Evolutionary conservation across 208 protist species (phyloP), one percentile per base, ranked within the genome.

Genomic region (Porcisia deanei): DNA sequence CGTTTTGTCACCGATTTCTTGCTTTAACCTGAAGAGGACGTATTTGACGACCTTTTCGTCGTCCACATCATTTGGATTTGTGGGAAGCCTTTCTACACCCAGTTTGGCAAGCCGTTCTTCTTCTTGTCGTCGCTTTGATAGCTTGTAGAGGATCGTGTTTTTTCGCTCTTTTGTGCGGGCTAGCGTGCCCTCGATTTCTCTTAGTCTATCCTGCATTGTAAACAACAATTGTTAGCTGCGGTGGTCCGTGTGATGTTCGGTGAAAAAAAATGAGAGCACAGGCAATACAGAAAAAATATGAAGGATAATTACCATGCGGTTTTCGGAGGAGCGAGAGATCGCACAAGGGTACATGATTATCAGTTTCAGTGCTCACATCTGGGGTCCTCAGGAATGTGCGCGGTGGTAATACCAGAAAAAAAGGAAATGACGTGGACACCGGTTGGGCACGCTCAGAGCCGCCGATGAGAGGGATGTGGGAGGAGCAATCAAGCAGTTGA

Each of bases 131-230:
- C 80, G 80, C 75, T 93, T 91, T 14, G 82, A 71, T 57, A 91
- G 69, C 64, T 92, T 91, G 87, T 94, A 96, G 18, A 96, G 75
- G 64, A 96, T 88, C 6, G 92, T 96, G 52, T 90, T 92, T 73
- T 94, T 91, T 9, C 92, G 60, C 69, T 96, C 88, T 47, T 86
- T 92, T 54, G 87, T 91, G 8, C 92, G 83, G 54, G 92, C 90
- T 59, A 96, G 86, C 34, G 88, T 96, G 57, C 92, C 92, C 83
- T 94, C 90, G 30, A 96, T 96, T 80, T 96, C 90, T 4, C 85
- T 68, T n/a, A 94, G 71, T 34, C 87, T 77, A 63, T 96, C 90
- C 73, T 96, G 83, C 92, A 96, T 96, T 66, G 34, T 45, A 25
- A 20, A 4, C 37, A 18, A 45, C 34, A 3, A 20, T 14, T 67